These are phyloP conservation scores for Areca catechu DNA, from an alignment of 176 grass and related monocot species.

Conservation along the genomic window DNA sequence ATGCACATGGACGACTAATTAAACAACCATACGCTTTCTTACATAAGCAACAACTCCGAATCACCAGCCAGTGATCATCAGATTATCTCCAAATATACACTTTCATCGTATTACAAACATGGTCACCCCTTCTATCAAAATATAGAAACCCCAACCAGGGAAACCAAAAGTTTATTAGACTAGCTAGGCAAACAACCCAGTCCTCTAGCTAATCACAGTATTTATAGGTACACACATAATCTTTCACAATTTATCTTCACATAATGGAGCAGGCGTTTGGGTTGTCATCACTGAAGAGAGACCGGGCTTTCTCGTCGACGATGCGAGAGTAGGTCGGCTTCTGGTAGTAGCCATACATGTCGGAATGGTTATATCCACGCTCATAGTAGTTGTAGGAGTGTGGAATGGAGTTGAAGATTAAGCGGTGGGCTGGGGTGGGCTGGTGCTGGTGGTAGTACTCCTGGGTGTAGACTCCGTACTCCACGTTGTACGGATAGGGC, in stretches of 20 bases:
- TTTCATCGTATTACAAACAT: too few relatives aligned
- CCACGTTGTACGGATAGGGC: slow-evolving; percentile 12
- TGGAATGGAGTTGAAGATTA: slow-evolving; percentile 7
- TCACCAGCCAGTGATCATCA: too few relatives aligned
- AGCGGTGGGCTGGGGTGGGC: slow-evolving; percentile 2
- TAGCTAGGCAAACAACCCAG: too few relatives aligned
- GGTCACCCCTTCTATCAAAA: too few relatives aligned
- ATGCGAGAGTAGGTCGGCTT: not conserved
- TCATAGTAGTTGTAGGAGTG: slow-evolving; percentile 74
- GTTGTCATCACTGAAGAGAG: slow-evolving; percentile 80
- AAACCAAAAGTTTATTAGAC: too few relatives aligned
- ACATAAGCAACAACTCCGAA: too few relatives aligned
- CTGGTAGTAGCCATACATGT: slow-evolving; percentile 34
- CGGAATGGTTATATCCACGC: slow-evolving; percentile 50
- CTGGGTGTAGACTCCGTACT: slow-evolving; percentile 15
- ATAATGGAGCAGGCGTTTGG: slow-evolving; percentile 61
- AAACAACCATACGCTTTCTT: too few relatives aligned
- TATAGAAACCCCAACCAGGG: too few relatives aligned
- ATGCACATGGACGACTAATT: too few relatives aligned
- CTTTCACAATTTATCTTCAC: slow-evolving; percentile 16
- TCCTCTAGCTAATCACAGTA: too few relatives aligned
- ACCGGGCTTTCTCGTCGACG: slow-evolving; percentile 18
- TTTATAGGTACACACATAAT: too few relatives aligned
- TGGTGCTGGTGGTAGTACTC: slow-evolving; percentile 30
- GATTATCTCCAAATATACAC: too few relatives aligned